Base-by-base conservation (phyloP, 495 filamentous ascomycete species). In the Penicillium longicatenatum region DNA sequence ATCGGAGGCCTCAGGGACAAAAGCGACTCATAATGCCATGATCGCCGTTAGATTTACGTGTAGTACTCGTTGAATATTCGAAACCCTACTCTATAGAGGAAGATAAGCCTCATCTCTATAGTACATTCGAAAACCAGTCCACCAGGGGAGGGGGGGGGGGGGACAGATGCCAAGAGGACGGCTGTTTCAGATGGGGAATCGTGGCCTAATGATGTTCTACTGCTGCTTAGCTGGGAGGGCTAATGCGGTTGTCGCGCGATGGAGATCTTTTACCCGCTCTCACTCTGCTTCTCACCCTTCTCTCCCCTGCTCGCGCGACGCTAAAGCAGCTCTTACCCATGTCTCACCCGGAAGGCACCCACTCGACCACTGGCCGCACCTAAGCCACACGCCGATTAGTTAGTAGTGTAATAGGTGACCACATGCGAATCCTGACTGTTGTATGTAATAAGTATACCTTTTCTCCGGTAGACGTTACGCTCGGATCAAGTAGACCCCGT, bases 301-400 rank as follows among this genome's bases (percentile, higher is more conserved):
- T 43, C 41, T 9, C 41, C 19, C 41, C 41, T 14, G 41, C 8
- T 43, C 41, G 41, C 41, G 41, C 41, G 29, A 31, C 29, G 29
- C 24, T 35, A 6, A 30, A 50, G 24, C 21, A 22, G 21, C 47
- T 1, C 47, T 33, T 22, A 50, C 47, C 47, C 47, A 16, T 2
- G 7, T 30, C 47, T 50, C 47, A 50, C 29, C 22, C 29, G 31
- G 26, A 22, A 21, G 26, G 17, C 47, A 50, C 47, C 24, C 47
- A 50, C 47, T 10, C 4, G 22, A 50, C 21, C 31, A 16, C 24
- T 31, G 47, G 29, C 24, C 17, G 47, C 26, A 22, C 21, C 21
- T 11, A 30, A 50, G 47, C 47, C 47, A 33, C 47, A 50, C 47
- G 26, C 24, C 29, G 20, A 4, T 46, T 22, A 21, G 43, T 21